A percentile compares a stretch with the other conserved stretches of the same genome.
These are phyloP conservation scores for Syzygium aqueum DNA, from an alignment of 345 rosid genomes.

Conservation along the genomic window DNA sequence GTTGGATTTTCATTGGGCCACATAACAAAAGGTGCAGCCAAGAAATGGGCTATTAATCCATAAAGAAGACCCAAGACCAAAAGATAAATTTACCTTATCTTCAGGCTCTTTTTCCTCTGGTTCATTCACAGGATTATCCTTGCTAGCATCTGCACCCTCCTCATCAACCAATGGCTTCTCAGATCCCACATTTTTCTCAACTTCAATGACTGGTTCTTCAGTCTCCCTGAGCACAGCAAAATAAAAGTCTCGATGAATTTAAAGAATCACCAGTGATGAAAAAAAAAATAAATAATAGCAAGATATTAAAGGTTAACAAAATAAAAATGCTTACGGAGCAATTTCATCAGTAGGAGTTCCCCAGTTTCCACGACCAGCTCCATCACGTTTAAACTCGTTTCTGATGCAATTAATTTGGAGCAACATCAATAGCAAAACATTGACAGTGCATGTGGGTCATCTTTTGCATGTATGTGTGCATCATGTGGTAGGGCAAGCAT, in stretches of 20 bases:
- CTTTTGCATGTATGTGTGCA: neutral
- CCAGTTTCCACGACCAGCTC: constrained; percentile 95
- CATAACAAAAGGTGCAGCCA: neutral
- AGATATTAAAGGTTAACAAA: neutral
- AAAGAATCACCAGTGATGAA: neutral
- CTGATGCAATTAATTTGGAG: constrained; percentile 16
- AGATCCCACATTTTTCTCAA: constrained; percentile 32
- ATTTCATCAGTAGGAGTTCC: constrained; percentile 77
- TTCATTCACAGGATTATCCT: constrained; percentile 42
- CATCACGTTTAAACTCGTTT: constrained; percentile 75
- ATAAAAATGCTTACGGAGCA: constrained; percentile 41
- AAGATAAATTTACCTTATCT: constrained; percentile 39
- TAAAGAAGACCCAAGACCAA: neutral
- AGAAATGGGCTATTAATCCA: neutral
- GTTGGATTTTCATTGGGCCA: neutral
- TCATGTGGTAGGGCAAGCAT: neutral
- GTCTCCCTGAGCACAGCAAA: constrained; percentile 38
- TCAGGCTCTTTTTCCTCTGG: constrained; percentile 81
- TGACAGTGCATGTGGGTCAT: neutral
- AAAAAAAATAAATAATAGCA: neutral
- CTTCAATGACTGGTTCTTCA: constrained; percentile 49
- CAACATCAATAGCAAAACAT: neutral
- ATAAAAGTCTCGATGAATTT: neutral
- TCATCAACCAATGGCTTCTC: constrained; percentile 64
- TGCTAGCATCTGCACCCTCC: constrained; percentile 52